Percentiles rank a stretch among this genome's conserved stretches.
Conservation (phyloP, 257 asterid genomes). For the Solanum chiquidenum region DNA sequence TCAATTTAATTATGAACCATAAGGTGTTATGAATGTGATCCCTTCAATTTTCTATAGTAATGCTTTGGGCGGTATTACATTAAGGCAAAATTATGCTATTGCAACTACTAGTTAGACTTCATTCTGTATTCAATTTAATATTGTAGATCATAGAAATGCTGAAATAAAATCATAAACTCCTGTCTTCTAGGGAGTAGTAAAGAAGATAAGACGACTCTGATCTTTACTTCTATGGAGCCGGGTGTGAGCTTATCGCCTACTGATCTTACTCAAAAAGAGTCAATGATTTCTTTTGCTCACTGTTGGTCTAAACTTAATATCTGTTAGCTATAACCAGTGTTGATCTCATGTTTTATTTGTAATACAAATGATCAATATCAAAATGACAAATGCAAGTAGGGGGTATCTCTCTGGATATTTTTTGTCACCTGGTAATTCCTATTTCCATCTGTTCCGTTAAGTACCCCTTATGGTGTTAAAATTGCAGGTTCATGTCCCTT, state of each 20-base stretch:
- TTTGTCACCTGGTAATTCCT: neutral
- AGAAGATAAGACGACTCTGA: no score
- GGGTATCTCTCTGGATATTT: neutral
- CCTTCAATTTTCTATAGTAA: neutral
- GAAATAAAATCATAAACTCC: neutral
- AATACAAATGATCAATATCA: neutral
- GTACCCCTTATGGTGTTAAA: neutral
- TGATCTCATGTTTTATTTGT: neutral
- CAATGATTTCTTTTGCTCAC: neutral
- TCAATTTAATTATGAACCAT: neutral
- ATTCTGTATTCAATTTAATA: neutral
- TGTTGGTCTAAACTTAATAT: neutral
- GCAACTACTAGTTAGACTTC: neutral
- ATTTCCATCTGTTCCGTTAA: neutral
- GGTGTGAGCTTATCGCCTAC: no score
- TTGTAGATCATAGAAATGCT: neutral
- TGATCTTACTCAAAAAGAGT: no score
- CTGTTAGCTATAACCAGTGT: neutral
- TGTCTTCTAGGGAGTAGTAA: no score
- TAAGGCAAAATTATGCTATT: neutral
- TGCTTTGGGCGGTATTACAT: neutral
- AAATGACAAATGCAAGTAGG: neutral
- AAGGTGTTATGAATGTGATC: neutral
- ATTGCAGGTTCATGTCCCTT: conserved; percentile 95
- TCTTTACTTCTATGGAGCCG: no score